phyloP scores from a whole-genome alignment of 768 basidiomycete species.

The Boletus coccyginus region DNA sequence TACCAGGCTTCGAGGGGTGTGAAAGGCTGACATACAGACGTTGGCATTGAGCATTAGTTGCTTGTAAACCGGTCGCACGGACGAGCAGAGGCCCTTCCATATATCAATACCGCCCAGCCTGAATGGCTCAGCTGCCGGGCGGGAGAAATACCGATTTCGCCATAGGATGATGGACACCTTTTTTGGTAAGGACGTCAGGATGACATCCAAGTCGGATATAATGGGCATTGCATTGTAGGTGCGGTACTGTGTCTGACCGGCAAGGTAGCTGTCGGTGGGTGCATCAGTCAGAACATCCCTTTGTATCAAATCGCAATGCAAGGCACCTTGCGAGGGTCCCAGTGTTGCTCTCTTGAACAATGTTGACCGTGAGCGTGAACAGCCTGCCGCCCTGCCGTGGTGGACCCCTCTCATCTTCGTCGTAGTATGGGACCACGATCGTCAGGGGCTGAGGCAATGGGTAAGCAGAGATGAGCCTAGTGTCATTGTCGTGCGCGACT shows the following conservation, averaged over 20 bases:
- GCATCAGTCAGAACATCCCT: background rate
- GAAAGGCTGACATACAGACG: background rate
- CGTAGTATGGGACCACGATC: background rate
- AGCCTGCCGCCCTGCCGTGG: background rate
- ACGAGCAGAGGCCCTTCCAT: background rate
- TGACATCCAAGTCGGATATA: background rate
- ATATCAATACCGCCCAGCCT: background rate
- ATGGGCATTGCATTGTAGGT: background rate
- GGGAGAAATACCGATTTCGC: background rate
- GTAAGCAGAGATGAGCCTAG: background rate
- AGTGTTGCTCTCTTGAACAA: background rate
- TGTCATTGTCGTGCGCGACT: background rate
- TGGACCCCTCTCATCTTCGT: background rate
- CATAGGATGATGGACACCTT: background rate
- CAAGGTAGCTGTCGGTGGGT: background rate
- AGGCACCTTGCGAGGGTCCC: background rate
- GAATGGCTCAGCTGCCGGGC: background rate
- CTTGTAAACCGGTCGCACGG: background rate
- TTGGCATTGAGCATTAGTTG: background rate
- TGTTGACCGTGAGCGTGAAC: background rate
- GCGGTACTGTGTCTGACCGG: background rate
- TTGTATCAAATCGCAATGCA: background rate
- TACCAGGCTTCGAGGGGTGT: background rate
- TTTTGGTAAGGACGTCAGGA: background rate
- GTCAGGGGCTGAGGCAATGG: background rate